Evolutionary conservation across 148 eudicot genomes (phyloP).

Genomic region (Camellia sinensis): DNA sequence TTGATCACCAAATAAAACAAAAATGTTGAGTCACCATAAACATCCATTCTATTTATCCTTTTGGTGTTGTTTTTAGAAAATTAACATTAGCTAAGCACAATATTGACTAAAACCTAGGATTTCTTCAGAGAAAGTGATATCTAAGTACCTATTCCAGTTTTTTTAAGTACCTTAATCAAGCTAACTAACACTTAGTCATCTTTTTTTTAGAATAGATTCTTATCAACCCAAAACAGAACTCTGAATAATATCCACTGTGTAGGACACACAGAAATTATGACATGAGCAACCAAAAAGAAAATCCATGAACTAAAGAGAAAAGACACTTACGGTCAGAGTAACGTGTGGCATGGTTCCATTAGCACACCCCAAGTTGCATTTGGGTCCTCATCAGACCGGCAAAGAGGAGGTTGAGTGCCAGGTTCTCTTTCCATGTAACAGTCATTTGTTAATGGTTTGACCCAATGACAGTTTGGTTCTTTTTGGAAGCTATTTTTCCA

Average conservation of each 20-base stretch:
- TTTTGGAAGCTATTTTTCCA: constrained; percentile 90
- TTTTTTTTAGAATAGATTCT: neutral
- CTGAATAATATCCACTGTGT: neutral
- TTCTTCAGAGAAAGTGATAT: neutral
- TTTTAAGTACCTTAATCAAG: neutral
- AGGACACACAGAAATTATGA: neutral
- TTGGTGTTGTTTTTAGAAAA: neutral
- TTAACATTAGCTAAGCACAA: neutral
- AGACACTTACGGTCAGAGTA: constrained; percentile 87
- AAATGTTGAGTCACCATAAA: neutral
- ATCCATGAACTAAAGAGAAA: neutral
- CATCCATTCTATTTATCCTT: neutral
- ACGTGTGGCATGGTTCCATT: constrained; percentile 93
- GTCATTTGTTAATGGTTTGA: constrained; percentile 86
- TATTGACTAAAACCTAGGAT: constrained; percentile 2
- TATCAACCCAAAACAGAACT: neutral
- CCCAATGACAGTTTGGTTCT: constrained; percentile 98
- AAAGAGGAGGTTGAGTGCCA: constrained; percentile 91
- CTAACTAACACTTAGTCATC: neutral
- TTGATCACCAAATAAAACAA: neutral
- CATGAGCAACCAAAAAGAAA: neutral
- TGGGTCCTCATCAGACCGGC: constrained; percentile 77
- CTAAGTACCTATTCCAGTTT: neutral
- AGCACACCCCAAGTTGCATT: constrained; percentile 80
- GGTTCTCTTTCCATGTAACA: constrained; percentile 82